These are phyloP conservation scores for Plantago ovata DNA, from an alignment of 257 asterid species.

Conservation along the genomic window DNA sequence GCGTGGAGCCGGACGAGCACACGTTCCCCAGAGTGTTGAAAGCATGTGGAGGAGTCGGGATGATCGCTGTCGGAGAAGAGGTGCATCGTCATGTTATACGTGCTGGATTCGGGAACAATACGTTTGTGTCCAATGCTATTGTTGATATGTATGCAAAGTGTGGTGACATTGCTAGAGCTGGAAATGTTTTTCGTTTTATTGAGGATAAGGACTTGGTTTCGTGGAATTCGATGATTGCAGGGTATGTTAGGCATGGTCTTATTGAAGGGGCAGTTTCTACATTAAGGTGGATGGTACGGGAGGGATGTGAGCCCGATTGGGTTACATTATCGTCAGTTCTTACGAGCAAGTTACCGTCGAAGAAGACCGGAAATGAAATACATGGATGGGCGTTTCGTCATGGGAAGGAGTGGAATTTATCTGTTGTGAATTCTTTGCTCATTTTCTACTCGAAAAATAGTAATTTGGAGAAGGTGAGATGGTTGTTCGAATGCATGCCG, in stretches of 20 bases:
- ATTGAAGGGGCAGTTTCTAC: conserved; percentile 36
- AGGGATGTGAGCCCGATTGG: conserved; percentile 49
- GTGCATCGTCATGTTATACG: conserved; percentile 72
- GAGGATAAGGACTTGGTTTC: conserved; percentile 53
- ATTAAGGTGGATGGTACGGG: conserved; percentile 40
- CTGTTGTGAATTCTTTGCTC: conserved; percentile 55
- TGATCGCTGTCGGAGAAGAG: conserved; percentile 65
- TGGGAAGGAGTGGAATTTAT: conserved; percentile 47
- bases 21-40: conserved; percentile 83
- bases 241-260: conserved; percentile 61
- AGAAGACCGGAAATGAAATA: conserved; percentile 42
- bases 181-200: conserved; percentile 48
- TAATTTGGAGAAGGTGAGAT: conserved; percentile 29
- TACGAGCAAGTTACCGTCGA: conserved; percentile 23
- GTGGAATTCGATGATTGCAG: conserved; percentile 78
- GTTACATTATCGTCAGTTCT: conserved; percentile 57
- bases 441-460: conserved; percentile 48
- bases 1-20: conserved; percentile 66
- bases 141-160: conserved; percentile 82
- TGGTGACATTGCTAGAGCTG: conserved; percentile 67
- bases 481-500: conserved; percentile 58
- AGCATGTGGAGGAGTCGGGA: conserved; percentile 79
- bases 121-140: conserved; percentile 57
- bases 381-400: conserved; percentile 70
- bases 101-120: conserved; percentile 44